Percentiles rank a stretch among this genome's conserved stretches.
phyloP scores from a whole-genome alignment of 768 basidiomycete species.

The Exidia glandulosa region DNA sequence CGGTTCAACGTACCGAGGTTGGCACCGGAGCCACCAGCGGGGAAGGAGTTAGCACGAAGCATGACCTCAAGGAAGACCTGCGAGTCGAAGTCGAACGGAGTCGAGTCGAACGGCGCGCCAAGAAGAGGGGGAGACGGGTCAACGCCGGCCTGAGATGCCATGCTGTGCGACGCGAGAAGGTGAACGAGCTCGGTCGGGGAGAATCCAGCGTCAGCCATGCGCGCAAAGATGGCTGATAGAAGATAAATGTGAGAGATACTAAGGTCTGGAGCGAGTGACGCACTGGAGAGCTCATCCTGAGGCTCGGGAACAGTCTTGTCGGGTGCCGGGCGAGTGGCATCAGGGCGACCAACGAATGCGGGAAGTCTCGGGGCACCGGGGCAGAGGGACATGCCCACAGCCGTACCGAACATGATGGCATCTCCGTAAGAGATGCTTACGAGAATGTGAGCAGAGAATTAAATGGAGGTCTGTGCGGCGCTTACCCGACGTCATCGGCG shows the following conservation, averaged over 20 bases:
- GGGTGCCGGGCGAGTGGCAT: too few relatives aligned
- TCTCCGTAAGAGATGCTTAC: conserved; percentile 10
- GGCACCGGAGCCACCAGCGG: conserved; percentile 20
- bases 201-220: conserved; percentile 16
- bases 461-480: conserved; percentile 13
- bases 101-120: conserved; percentile 16
- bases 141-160: conserved; percentile 17
- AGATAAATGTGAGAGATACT: conserved; percentile 4
- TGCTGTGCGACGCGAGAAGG: too few relatives aligned
- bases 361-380: conserved; percentile 14
- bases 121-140: conserved; percentile 12
- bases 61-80: too few relatives aligned
- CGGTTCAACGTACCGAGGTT: conserved; percentile 33
- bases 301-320: too few relatives aligned
- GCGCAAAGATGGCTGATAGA: conserved; percentile 11
- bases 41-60: conserved; percentile 17
- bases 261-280: not conserved
- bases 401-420: conserved; percentile 13
- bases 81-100: conserved; percentile 8
- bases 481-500: conserved; percentile 10
- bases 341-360: conserved; percentile 8
- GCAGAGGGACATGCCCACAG: conserved; percentile 13
- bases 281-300: conserved; percentile 3
- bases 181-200: conserved; percentile 13
- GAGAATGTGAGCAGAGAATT: conserved; percentile 12